Conservation (phyloP, 805 yeast species). For the Candida glaebosa region DNA sequence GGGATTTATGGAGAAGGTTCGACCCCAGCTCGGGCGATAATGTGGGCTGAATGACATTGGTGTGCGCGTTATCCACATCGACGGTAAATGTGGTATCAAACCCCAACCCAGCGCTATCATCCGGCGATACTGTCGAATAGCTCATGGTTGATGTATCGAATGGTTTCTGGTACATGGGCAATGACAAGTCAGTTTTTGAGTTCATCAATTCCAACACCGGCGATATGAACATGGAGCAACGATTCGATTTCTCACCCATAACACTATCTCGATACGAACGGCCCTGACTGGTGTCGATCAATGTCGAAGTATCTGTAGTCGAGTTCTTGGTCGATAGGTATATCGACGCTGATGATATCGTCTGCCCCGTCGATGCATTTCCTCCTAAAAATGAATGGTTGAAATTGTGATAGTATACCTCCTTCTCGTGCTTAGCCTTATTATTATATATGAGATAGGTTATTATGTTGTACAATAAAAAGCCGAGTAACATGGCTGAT, state of each 20-base stretch:
- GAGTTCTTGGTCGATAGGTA: background rate
- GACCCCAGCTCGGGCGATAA: background rate
- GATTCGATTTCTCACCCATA: constrained; percentile 13
- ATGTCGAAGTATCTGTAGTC: constrained; percentile 1
- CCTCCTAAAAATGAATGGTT: constrained; percentile 6
- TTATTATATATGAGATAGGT: constrained; percentile 19
- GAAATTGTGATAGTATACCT: constrained; percentile 22
- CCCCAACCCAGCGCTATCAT: background rate
- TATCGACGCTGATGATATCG: background rate
- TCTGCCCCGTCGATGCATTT: constrained; percentile 1
- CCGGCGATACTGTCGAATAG: background rate
- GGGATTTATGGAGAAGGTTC: background rate
- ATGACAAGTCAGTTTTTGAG: constrained; percentile 1
- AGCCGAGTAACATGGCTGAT: constrained; percentile 15
- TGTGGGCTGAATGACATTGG: background rate
- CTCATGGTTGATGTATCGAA: background rate
- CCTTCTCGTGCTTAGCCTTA: constrained; percentile 30
- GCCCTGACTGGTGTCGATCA: constrained; percentile 13
- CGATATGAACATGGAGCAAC: constrained; percentile 50
- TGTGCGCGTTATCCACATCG: background rate
- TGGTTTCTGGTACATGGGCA: constrained; percentile 5
- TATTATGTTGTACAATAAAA: constrained; percentile 18
- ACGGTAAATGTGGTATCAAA: background rate
- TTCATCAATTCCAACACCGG: constrained; percentile 42
- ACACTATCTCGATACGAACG: constrained; percentile 27